phyloP scores from a whole-genome alignment of 2,329 filamentous ascomycete genomes.

The Allantophomopsis cytisporea region DNA sequence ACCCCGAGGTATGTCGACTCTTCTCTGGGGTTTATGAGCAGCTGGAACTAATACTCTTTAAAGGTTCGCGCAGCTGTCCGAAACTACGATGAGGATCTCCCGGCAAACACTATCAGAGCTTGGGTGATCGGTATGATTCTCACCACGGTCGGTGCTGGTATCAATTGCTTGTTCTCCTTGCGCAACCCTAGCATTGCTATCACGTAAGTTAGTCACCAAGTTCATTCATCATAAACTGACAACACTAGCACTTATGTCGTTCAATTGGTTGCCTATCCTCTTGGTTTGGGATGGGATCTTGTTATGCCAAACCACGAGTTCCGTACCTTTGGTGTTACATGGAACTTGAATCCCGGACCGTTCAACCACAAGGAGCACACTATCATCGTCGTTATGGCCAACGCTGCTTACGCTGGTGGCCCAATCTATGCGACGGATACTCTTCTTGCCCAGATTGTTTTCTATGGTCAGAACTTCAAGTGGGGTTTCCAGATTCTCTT shows the following conservation, averaged over 20 bases:
- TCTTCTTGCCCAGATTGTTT: conserved; percentile 55
- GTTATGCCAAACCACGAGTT: not conserved
- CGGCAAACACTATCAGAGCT: conserved; percentile 51
- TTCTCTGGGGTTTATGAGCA: too few species aligned
- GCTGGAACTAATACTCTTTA: too few species aligned
- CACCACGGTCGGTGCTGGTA: conserved; percentile 5
- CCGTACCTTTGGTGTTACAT: conserved; percentile 32
- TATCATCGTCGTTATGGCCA: conserved; percentile 47
- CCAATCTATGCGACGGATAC: conserved; percentile 55
- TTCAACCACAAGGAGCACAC: conserved; percentile 20
- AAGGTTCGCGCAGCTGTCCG: conserved; percentile 39
- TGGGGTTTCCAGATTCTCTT: conserved; percentile 47
- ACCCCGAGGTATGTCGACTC: conserved; percentile 30
- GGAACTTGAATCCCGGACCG: conserved; percentile 20
- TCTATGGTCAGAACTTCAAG: conserved; percentile 57
- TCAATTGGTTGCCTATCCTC: conserved; percentile 2
- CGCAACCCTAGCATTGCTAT: conserved; percentile 1
- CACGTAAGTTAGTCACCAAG: not conserved
- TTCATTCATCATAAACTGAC: not conserved
- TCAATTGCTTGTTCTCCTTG: conserved; percentile 1
- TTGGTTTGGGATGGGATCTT: conserved; percentile 1
- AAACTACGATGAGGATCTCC: conserved; percentile 51
- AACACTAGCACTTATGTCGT: not conserved
- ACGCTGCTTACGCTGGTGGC: conserved; percentile 46
- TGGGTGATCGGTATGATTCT: conserved; percentile 46